phyloP scores from a whole-genome alignment of 2,329 filamentous ascomycete species.

The Huntiella decipiens region DNA sequence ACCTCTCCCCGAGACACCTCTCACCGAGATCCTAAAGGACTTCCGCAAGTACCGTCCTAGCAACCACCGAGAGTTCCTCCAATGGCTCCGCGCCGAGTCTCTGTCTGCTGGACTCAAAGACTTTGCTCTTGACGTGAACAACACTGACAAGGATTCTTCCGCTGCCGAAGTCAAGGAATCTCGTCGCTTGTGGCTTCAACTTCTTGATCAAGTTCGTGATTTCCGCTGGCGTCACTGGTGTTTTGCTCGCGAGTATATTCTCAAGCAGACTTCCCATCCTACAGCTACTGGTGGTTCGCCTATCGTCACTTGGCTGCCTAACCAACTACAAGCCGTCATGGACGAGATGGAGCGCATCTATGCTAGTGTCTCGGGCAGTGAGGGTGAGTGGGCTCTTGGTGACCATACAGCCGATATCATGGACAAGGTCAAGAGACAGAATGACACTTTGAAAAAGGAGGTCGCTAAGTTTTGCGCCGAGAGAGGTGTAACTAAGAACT shows the following conservation, averaged over 20 bases:
- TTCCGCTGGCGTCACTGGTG: conserved; percentile 77
- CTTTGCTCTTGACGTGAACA: conserved; percentile 30
- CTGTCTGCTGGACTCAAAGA: conserved; percentile 33
- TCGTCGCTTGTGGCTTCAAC: conserved; percentile 40
- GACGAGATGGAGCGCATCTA: conserved; percentile 46
- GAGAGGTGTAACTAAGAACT: conserved; percentile 23
- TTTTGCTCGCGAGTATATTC: conserved; percentile 68
- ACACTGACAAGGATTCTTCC: conserved; percentile 16
- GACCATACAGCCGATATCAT: conserved; percentile 39
- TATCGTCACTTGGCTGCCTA: conserved; percentile 70
- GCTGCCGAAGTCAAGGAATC: conserved; percentile 27
- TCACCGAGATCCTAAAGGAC: conserved; percentile 73
- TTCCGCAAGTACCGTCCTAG: conserved; percentile 79
- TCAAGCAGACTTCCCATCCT: conserved; percentile 57
- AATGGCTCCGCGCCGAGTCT: conserved; percentile 40
- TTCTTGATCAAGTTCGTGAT: conserved; percentile 57
- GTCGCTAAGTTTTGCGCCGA: conserved; percentile 57
- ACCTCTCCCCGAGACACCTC: conserved; percentile 70
- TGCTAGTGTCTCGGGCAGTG: conserved; percentile 23
- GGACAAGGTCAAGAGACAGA: conserved; percentile 44
- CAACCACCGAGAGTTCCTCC: conserved; percentile 72
- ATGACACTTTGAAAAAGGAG: conserved; percentile 49
- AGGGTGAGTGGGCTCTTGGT: conserved; percentile 25
- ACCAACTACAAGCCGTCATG: conserved; percentile 59
- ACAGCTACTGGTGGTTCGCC: conserved; percentile 66